These are phyloP conservation scores for Moringa oleifera DNA, from an alignment of 345 rosid genomes.

Conservation along the genomic window DNA sequence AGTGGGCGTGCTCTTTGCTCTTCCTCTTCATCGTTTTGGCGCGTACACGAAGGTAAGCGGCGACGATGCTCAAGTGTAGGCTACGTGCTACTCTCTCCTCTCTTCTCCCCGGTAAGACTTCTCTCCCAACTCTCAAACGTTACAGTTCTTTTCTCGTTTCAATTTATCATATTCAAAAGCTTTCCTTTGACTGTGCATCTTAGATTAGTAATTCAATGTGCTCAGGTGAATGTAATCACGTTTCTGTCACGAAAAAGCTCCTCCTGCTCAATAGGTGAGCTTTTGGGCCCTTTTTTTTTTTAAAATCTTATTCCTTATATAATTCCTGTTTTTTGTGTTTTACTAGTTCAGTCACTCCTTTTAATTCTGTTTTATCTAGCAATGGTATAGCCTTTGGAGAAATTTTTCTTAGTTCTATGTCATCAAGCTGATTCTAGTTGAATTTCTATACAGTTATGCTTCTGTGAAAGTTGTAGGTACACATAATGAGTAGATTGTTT, in stretches of 20 bases:
- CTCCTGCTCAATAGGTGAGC: conserved; percentile 3
- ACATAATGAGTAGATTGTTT: too few species aligned
- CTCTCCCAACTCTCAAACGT: background rate
- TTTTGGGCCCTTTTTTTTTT: background rate
- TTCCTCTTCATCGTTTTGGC: too few species aligned
- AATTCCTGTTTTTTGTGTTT: background rate
- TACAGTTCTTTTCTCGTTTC: background rate
- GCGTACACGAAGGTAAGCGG: background rate
- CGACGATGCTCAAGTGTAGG: conserved; percentile 12
- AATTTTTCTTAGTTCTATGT: too few species aligned
- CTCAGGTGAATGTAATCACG: conserved; percentile 5
- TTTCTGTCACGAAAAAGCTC: conserved; percentile 2
- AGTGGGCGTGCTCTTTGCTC: too few species aligned
- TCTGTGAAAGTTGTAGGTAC: too few species aligned
- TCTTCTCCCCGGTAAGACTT: conserved; percentile 4
- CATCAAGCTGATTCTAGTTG: too few species aligned
- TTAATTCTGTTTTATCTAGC: too few species aligned
- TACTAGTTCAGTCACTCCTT: too few species aligned
- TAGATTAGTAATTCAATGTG: background rate
- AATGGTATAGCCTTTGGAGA: too few species aligned
- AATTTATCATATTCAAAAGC: background rate
- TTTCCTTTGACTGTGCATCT: background rate
- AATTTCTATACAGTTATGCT: too few species aligned
- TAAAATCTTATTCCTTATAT: background rate
- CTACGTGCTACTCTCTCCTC: conserved; percentile 6